Conservation (phyloP, 495 filamentous ascomycete genomes). For the Friedmanniomyces endolithicus region DNA sequence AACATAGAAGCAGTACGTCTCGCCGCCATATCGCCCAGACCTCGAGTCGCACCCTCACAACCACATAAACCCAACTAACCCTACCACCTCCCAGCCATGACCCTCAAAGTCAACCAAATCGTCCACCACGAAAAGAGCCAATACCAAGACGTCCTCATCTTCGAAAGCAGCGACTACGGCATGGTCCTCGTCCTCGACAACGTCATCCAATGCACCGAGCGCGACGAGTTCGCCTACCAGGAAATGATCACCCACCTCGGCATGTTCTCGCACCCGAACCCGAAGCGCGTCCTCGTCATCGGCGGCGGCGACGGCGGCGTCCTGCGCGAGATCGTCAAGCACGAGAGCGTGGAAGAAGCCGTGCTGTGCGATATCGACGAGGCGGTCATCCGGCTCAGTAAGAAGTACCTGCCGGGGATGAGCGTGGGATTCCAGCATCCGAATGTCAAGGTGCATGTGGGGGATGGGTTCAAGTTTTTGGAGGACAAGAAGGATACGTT, state of each 20-base stretch:
- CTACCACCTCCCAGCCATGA: constrained; percentile 52
- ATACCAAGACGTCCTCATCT: constrained; percentile 98
- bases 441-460: constrained; percentile 79
- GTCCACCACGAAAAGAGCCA: constrained; percentile 97
- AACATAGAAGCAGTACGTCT: background rate
- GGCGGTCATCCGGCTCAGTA: constrained; percentile 96
- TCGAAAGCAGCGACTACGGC: constrained; percentile 92
- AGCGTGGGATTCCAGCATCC: constrained; percentile 83
- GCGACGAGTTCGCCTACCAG: constrained; percentile 93
- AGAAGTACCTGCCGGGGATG: constrained; percentile 96
- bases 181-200: constrained; percentile 97
- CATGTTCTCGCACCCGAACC: constrained; percentile 96
- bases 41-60: too few species aligned
- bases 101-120: constrained; percentile 91
- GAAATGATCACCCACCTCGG: constrained; percentile 99
- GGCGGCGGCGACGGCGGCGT: constrained; percentile 96
- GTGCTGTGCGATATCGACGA: constrained; percentile 98
- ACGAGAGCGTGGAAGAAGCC: constrained; percentile 79
- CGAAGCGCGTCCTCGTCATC: constrained; percentile 96
- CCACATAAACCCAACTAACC: too few species aligned
- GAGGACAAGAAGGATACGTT: constrained; percentile 86
- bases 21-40: background rate
- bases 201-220: constrained; percentile 95
- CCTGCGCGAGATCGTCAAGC: constrained; percentile 95
- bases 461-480: constrained; percentile 97